phyloP scores from a whole-genome alignment of 352 stramenopile species.

The Phytophthora ohioensis region DNA sequence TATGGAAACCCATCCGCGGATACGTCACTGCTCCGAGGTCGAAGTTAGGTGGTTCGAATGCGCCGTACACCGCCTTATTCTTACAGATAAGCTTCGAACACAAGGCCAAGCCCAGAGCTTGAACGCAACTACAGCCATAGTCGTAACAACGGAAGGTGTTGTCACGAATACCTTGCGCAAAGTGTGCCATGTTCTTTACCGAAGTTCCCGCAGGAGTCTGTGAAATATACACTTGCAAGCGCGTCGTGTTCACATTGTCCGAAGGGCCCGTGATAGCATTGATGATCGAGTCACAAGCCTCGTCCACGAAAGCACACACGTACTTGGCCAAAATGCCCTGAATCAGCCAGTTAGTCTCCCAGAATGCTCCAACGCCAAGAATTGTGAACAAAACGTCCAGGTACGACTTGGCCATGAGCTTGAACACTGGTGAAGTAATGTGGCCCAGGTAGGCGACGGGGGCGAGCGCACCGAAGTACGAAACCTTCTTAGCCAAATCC shows the following conservation, averaged over 20 bases:
- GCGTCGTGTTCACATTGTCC: constrained; percentile 62
- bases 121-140: constrained; percentile 61
- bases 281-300: constrained; percentile 61
- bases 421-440: constrained; percentile 56
- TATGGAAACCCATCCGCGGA: constrained; percentile 63
- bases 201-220: constrained; percentile 68
- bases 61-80: constrained; percentile 65
- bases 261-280: constrained; percentile 61
- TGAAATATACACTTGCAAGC: constrained; percentile 73
- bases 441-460: constrained; percentile 56
- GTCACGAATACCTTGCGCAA: constrained; percentile 66
- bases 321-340: constrained; percentile 65
- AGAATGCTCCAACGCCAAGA: constrained; percentile 60
- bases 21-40: constrained; percentile 58
- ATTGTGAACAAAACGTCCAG: constrained; percentile 55
- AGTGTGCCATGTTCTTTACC: constrained; percentile 74
- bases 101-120: constrained; percentile 43
- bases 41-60: constrained; percentile 55
- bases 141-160: constrained; percentile 69
- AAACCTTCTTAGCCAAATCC: constrained; percentile 64
- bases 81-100: constrained; percentile 60
- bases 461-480: constrained; percentile 68
- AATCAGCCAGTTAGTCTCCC: constrained; percentile 54
- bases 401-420: constrained; percentile 50
- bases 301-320: constrained; percentile 56